Evolutionary conservation across 2,329 filamentous ascomycete species (phyloP).

Genomic region (Podosphaera fusca): DNA sequence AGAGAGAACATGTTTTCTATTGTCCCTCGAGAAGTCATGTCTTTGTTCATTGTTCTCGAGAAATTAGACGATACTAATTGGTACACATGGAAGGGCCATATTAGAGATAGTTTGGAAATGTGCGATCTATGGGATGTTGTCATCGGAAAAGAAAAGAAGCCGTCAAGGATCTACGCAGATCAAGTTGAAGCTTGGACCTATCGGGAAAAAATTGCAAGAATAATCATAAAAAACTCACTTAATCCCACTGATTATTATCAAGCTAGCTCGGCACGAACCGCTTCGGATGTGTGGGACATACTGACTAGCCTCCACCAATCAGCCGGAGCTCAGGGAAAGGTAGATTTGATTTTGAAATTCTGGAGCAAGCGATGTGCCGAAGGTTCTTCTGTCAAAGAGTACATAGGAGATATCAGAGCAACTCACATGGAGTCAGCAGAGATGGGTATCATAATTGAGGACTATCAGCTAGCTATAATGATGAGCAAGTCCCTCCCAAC

Average conservation of each 20-base stretch:
- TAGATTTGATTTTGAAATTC: background rate
- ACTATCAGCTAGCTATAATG: background rate
- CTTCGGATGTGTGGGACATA: background rate
- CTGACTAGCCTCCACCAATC: background rate
- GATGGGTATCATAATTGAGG: no score
- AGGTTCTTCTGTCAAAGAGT: background rate
- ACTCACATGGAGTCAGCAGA: background rate
- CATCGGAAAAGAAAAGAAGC: background rate
- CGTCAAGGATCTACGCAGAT: no score
- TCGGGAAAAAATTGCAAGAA: no score
- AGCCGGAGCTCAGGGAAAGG: background rate
- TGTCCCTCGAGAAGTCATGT: background rate
- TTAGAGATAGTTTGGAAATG: background rate
- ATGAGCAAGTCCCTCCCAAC: background rate
- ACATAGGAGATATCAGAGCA: background rate
- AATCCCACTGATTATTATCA: background rate
- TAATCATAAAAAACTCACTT: background rate
- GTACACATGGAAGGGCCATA: background rate
- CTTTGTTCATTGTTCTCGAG: background rate
- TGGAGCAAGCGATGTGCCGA: background rate
- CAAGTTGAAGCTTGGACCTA: no score
- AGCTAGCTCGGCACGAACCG: background rate
- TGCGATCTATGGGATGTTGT: background rate
- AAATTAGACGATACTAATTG: background rate
- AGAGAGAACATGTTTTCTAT: background rate